Conservation (phyloP, 2,329 filamentous ascomycete species). For the Diaporthe citrichinensis region DNA sequence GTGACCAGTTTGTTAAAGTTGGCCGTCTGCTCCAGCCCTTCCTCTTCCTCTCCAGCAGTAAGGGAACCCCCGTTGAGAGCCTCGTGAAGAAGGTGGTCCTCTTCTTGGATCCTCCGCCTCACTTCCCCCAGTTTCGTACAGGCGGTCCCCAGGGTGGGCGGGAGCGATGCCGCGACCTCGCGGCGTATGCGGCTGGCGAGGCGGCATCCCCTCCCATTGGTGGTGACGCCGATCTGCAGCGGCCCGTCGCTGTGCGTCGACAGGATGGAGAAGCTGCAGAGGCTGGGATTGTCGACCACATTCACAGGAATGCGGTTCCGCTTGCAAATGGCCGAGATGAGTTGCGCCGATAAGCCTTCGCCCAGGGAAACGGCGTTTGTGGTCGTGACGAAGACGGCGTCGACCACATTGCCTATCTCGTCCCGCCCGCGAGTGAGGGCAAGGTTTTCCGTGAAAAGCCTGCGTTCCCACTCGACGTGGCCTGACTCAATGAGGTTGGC, state of each 20-base stretch:
- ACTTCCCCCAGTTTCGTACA: slow-evolving; percentile 84
- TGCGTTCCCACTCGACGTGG: slow-evolving; percentile 75
- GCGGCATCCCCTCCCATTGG: slow-evolving; percentile 94
- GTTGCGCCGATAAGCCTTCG: slow-evolving; percentile 48
- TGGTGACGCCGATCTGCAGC: slow-evolving; percentile 94
- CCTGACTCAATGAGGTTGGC: slow-evolving; percentile 76
- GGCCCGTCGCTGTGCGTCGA: slow-evolving; percentile 92
- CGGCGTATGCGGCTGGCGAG: slow-evolving; percentile 89
- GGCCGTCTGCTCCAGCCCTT: slow-evolving; percentile 81
- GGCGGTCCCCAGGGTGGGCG: slow-evolving; percentile 80
- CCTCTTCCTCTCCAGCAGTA: slow-evolving; percentile 55
- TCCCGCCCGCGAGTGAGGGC: slow-evolving; percentile 82
- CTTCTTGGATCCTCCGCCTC: slow-evolving; percentile 78
- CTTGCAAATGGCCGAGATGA: slow-evolving; percentile 82
- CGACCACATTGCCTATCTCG: slow-evolving; percentile 83
- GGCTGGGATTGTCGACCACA: slow-evolving; percentile 86
- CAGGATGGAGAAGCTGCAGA: slow-evolving; percentile 91
- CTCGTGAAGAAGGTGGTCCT: slow-evolving; percentile 68
- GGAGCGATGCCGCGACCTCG: slow-evolving; percentile 87
- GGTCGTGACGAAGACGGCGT: slow-evolving; percentile 90
- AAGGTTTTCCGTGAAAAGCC: slow-evolving; percentile 78
- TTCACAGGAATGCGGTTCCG: slow-evolving; percentile 91
- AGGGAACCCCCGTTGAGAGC: slow-evolving; percentile 47
- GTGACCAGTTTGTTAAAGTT: slow-evolving; percentile 87
- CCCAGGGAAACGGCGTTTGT: not conserved